Evolutionary conservation across 2,329 filamentous ascomycete genomes (phyloP), one percentile per base, ranked within the genome.

Genomic region (Aplosporella prunicola): DNA sequence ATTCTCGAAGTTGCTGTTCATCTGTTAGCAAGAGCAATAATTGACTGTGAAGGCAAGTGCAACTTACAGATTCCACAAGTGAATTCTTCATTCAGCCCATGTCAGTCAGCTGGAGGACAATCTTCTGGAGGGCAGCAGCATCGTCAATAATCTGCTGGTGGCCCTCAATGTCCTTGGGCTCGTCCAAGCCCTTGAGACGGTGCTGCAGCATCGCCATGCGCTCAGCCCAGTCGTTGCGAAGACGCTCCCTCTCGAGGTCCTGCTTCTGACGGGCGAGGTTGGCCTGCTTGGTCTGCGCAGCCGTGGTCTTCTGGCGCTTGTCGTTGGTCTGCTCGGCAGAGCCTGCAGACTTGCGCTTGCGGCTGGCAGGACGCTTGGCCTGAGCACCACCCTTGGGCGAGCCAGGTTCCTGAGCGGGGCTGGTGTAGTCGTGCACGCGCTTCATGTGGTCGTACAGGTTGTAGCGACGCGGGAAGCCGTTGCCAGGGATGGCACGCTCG

Each of bases 401-500:
- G 6, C 49, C 30, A n/a, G 38, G 46, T 42, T 59, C 56, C 6
- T 48, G 52, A n/a, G 43, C 52, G 1, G 55, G 51, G 22, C 54
- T 55, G 26, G 54, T 67, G 51, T 73, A 76, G 47, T 76, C 72
- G 51, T 96, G 89, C 6, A 95, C 88, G 45, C 89, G 81, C 66
- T 86, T 85, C 88, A 95, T 95, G 71, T 96, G 89, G 64, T 96
- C 89, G 61, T 82, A 80, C 37, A 94, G 74, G 64, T 96, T 96
- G 85, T 91, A 96, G 52, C 88, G 81, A 51, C 89, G 80, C 24
- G 88, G 89, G 56, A 96, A 96, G 50, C 89, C 89, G 58, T 89
- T 86, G 51, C 86, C 87, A 16, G 75, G 68, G 22, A 81, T 69
- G 41, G 85, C 78, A 46, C 89, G 81, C 55, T 95, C 87, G 54